Evolutionary conservation across 2,329 filamentous ascomycete species (phyloP), one percentile per base, ranked within the genome.

Genomic region (Scopulariopsis brevicaulis): DNA sequence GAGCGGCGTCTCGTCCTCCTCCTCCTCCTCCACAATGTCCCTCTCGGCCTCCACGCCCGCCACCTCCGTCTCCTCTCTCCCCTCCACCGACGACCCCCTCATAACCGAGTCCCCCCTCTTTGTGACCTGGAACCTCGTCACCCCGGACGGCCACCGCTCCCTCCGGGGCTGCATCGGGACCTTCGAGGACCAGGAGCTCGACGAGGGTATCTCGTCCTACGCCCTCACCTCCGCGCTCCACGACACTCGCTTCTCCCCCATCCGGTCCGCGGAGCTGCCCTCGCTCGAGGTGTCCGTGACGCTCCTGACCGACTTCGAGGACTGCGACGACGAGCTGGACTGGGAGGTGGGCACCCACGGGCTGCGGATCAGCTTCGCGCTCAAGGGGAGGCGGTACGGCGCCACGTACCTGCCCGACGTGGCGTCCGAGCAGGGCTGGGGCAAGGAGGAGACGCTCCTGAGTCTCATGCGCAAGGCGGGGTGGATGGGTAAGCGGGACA

Each of bases 81-180:
- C 83, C 8, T 32, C 28, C 0, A 65, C 90, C 58, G 66, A 63
- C 11, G 61, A 67, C 34, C 67, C 65, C 58, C 80, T 82, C 43
- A 73, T 83, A 62, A 84, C 84, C 69, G 80, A 56, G 40, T 83
- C 81, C 8, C 71, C 76, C 24, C 67, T 66, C 14, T 64, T 70
- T 43, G 59, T 63, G 24, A 63, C 61, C 50, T 63, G 61, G 61
- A 63, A 62, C 54, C 57, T 58, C 12, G 52, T 53, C 4, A 18
- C 25, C 61, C 59, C 43, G 14, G 62, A 59, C 20, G 61, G 65
- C 57, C 74, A 83, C 62, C 85, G 86, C 68, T 81, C 80, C 25
- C 81, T 99, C 50, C 86, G 94, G 60, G 94, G 94, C 60, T 99
- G 94, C 77, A 97, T 99, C 68, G 94, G 94, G 64, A 99, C 93